Conservation (phyloP, 108 stramenopile species). For the Discostella pseudostelligera region DNA sequence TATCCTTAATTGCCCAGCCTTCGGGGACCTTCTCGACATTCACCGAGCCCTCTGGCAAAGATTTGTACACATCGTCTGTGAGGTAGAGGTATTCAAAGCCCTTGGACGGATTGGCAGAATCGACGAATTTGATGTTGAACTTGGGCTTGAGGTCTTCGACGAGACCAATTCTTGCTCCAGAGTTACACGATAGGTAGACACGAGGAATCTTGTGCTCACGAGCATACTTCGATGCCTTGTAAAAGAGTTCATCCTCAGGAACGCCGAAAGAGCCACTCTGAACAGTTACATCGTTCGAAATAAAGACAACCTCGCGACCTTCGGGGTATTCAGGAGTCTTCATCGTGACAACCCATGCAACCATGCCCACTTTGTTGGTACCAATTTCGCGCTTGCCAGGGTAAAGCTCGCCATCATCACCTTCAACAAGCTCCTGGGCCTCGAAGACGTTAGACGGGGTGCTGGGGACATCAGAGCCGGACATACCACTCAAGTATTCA, state of each 20-base stretch:
- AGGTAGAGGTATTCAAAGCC: conserved; percentile 98
- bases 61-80: conserved; percentile 88
- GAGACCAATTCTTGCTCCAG: conserved; percentile 97
- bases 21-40: conserved; percentile 83
- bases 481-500: conserved; percentile 54
- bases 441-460: conserved; percentile 75
- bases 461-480: conserved; percentile 34
- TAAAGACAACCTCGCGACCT: conserved; percentile 94
- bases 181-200: conserved; percentile 96
- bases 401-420: conserved; percentile 69
- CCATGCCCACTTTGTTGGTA: conserved; percentile 97
- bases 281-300: conserved; percentile 98
- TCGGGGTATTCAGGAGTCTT: conserved; percentile 98
- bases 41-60: conserved; percentile 84
- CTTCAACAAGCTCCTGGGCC: conserved; percentile 78
- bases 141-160: conserved; percentile 96
- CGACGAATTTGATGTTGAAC: conserved; percentile 94
- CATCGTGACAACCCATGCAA: conserved; percentile 90
- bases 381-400: conserved; percentile 83
- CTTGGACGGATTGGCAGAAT: conserved; percentile 81
- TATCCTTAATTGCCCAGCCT: conserved; percentile 89
- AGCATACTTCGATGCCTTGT: conserved; percentile 89
- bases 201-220: conserved; percentile 90
- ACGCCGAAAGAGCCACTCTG: conserved; percentile 98
- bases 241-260: conserved; percentile 94